Evolutionary conservation across 441 rosid species (phyloP).

Genomic region (Erodium moschatum): DNA sequence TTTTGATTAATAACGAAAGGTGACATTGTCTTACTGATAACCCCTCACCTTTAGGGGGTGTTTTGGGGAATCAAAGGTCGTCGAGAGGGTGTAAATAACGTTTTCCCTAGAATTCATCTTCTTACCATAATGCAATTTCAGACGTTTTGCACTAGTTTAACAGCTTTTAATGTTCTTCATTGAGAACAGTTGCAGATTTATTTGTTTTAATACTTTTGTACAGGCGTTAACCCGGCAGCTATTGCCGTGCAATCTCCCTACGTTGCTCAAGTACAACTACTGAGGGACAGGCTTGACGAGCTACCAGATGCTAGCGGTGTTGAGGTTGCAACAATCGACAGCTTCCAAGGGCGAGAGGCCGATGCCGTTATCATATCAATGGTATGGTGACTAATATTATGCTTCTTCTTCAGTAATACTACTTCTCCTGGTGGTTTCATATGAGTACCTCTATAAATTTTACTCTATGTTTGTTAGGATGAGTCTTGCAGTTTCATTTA

Average conservation of each 20-base stretch:
- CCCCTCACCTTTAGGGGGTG: no score
- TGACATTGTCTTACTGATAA: neutral
- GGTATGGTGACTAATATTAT: constrained; percentile 35
- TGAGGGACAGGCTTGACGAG: constrained; percentile 81
- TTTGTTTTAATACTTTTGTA: constrained; percentile 5
- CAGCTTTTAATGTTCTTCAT: no score
- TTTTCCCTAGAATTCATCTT: no score
- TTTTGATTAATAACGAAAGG: no score
- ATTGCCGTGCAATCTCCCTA: constrained; percentile 93
- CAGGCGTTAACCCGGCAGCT: constrained; percentile 73
- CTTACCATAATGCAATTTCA: no score
- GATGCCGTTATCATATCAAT: constrained; percentile 95
- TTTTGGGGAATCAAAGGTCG: no score
- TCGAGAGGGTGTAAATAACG: no score
- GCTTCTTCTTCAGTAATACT: neutral
- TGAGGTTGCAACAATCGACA: constrained; percentile 94
- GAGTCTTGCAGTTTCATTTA: neutral
- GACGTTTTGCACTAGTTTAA: no score
- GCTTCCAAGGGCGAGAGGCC: constrained; percentile 96
- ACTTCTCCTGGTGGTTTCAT: neutral
- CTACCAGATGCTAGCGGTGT: constrained; percentile 69
- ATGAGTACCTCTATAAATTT: neutral
- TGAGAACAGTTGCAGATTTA: no score
- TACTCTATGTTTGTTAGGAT: neutral
- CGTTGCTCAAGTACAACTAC: constrained; percentile 92